Base-by-base conservation (phyloP, 192 early-diverging fungal species). In the Entophlyctis helioformis region DNA sequence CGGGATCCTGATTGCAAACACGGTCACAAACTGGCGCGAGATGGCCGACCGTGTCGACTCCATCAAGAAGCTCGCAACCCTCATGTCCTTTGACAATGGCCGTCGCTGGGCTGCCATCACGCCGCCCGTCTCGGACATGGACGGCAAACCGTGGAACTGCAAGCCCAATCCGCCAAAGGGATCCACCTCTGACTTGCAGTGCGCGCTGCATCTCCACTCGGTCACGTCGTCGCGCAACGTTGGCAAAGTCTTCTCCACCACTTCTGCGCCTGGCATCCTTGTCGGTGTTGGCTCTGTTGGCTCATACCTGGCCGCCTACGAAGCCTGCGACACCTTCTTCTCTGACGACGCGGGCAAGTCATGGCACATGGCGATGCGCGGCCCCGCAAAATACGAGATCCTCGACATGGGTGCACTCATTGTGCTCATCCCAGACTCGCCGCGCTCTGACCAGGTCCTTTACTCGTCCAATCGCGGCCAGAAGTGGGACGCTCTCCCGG, bases 201-300 rank as follows among this genome's bases (percentile, higher is more conserved):
- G 93, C 57, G 70, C 78, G 4, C 64, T 97, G 46, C 89, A 92
- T 53, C 61, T 97, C 20, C 89, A 92, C 54, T 89, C 86, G 7
- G 68, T 88, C 12, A 92, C 88, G 0, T 66, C 70, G 1, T 56
- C 66, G 4, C 70, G 69, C 25, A 75, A 84, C 37, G 50, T 71
- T 19, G 88, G 87, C 5, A 69, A 68, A 11, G 67, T 91, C 7
- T 90, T 85, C 54, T 83, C 83, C 18, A 71, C 81, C 1, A 49
- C 60, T 15, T 63, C 78, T 5, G 80, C 89, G 31, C 74, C 88
- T 6, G 94, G 94, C 38, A 64, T 90, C 10, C 56, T 96, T n/a
- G 56, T 94, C 67, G 94, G 87, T 28, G 87, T 96, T 18, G 94
- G 94, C 18, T 85, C 66, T 46, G 91, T 90, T 10, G 89, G 91